Evolutionary conservation across 257 asterid genomes (phyloP).

Genomic region (Ehretia macrophylla): DNA sequence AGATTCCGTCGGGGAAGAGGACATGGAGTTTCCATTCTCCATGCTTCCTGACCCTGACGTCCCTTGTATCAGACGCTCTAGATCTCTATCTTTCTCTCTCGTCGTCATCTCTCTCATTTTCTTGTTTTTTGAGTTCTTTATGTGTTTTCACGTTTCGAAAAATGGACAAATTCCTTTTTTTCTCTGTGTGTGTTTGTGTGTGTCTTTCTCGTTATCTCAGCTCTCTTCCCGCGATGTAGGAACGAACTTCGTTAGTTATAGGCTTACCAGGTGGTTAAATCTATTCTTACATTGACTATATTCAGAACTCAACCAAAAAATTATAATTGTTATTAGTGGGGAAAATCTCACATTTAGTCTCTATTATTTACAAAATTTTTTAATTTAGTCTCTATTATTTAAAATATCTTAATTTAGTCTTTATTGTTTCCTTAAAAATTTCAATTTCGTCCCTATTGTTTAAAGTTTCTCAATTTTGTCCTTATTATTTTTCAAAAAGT

Average conservation of each 20-base stretch:
- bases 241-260: background rate
- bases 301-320: no score
- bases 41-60: slow-evolving; percentile 23
- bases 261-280: background rate
- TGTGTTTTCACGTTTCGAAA: background rate
- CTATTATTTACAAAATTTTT: no score
- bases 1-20: slow-evolving; percentile 30
- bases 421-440: no score
- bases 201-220: no score
- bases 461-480: no score
- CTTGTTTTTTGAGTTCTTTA: background rate
- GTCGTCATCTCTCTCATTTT: slow-evolving; percentile 14
- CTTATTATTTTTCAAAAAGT: no score
- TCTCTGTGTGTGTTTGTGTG: slow-evolving; percentile 1
- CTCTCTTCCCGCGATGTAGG: background rate
- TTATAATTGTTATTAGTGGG: no score
- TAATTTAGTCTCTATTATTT: no score
- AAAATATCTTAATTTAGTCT: no score
- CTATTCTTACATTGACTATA: no score
- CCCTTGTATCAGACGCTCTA: slow-evolving; percentile 52
- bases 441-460: no score
- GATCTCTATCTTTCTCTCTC: slow-evolving; percentile 51
- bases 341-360: no score
- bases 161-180: background rate
- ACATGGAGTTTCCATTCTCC: slow-evolving; percentile 32